Conservation (phyloP, 768 basidiomycete species). For the Amanita brunnescens region DNA sequence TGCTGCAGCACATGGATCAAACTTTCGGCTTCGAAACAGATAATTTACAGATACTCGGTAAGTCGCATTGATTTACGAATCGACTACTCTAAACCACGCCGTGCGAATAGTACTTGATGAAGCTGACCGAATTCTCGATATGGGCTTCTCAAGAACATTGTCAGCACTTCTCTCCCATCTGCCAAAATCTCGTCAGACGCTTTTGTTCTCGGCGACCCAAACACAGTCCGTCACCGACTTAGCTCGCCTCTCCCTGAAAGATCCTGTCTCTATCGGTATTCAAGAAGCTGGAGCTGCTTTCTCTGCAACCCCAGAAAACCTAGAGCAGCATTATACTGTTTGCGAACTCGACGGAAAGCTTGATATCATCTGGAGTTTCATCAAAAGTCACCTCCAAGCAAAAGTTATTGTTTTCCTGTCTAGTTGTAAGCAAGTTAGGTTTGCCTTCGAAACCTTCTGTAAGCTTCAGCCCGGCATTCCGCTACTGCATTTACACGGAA, state of each 20-base stretch:
- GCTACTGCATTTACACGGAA: slow-evolving; percentile 91
- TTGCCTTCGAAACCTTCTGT: slow-evolving; percentile 92
- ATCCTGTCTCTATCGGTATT: slow-evolving; percentile 69
- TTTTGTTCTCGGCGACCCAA: slow-evolving; percentile 96
- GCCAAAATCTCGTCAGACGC: slow-evolving; percentile 85
- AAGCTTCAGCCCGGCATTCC: slow-evolving; percentile 92
- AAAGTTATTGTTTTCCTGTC: slow-evolving; percentile 94
- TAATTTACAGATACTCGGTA: slow-evolving; percentile 86
- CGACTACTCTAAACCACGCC: not conserved
- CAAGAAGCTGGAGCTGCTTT: slow-evolving; percentile 37
- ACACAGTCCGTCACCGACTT: slow-evolving; percentile 83
- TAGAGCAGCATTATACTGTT: slow-evolving; percentile 86
- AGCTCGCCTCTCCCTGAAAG: slow-evolving; percentile 80
- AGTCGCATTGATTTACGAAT: slow-evolving; percentile 18
- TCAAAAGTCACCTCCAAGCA: slow-evolving; percentile 85
- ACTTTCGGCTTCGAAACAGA: slow-evolving; percentile 90
- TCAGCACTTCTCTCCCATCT: slow-evolving; percentile 89
- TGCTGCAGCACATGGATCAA: slow-evolving; percentile 98
- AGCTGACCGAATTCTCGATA: slow-evolving; percentile 93
- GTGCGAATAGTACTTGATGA: slow-evolving; percentile 75
- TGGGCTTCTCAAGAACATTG: slow-evolving; percentile 88
- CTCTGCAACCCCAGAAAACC: slow-evolving; percentile 58
- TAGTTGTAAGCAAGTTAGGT: slow-evolving; percentile 94
- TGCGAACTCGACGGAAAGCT: slow-evolving; percentile 83
- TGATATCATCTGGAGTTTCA: slow-evolving; percentile 87